A percentile compares a stretch with the other conserved stretches of the same genome.
phyloP scores from a whole-genome alignment of 352 stramenopile species.

The Pythium dissimile region DNA sequence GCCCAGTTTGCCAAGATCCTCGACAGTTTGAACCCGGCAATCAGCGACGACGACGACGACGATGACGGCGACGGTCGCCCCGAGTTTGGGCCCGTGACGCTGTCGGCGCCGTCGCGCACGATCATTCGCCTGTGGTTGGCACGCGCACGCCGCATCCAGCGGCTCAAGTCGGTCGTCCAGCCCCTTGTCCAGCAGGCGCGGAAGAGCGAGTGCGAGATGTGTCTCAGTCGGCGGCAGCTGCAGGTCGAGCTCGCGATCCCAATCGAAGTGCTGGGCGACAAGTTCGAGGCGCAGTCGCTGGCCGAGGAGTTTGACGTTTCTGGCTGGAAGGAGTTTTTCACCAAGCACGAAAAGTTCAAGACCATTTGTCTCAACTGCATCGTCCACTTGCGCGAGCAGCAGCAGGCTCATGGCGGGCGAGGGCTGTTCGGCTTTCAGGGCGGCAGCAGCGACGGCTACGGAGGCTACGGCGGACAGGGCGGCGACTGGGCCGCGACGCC shows the following conservation, averaged over 20 bases:
- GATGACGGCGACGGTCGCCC: constrained; percentile 53
- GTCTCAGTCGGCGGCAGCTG: constrained; percentile 91
- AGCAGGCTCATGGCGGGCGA: constrained; percentile 24
- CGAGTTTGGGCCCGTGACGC: constrained; percentile 88
- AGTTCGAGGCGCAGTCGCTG: constrained; percentile 87
- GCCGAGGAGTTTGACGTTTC: constrained; percentile 91
- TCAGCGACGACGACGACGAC: constrained; percentile 93
- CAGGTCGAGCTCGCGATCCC: constrained; percentile 92
- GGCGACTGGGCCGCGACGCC: constrained; percentile 54
- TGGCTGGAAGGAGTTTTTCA: constrained; percentile 95
- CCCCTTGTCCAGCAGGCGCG: constrained; percentile 89
- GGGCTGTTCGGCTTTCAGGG: constrained; percentile 20
- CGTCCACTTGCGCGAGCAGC: constrained; percentile 59
- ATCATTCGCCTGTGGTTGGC: constrained; percentile 93
- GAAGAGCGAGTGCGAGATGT: constrained; percentile 94
- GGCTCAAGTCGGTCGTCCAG: constrained; percentile 87
- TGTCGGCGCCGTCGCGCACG: constrained; percentile 88
- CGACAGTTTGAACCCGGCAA: constrained; percentile 91
- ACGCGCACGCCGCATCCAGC: constrained; percentile 74
- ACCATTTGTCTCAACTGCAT: constrained; percentile 94
- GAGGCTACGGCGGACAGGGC: constrained; percentile 26
- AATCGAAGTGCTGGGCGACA: constrained; percentile 91
- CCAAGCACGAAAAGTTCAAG: constrained; percentile 92
- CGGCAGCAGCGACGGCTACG: constrained; percentile 12
- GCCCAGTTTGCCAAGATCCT: constrained; percentile 96